phyloP scores from a whole-genome alignment of 2,329 filamentous ascomycete genomes.

The Aureobasidium namibiae region DNA sequence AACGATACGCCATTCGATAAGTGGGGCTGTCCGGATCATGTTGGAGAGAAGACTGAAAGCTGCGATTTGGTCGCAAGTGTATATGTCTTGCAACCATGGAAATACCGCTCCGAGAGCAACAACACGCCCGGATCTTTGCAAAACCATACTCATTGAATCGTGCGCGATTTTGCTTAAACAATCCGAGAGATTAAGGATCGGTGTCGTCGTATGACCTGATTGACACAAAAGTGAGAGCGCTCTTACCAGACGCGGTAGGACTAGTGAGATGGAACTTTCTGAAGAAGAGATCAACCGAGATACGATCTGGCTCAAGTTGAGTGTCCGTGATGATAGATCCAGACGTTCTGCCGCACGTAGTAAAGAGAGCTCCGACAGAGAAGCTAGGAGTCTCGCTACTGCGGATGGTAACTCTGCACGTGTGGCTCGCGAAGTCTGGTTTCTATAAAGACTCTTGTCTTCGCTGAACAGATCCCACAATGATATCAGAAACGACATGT shows the following conservation, averaged over 20 bases:
- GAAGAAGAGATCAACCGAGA: conserved; percentile 21
- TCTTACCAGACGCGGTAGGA: conserved; percentile 19
- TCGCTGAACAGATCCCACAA: neutral
- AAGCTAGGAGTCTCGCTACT: conserved; percentile 17
- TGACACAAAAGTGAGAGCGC: conserved; percentile 17
- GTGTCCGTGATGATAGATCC: neutral
- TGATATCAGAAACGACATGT: conserved; percentile 23
- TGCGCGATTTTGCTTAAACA: conserved; percentile 28
- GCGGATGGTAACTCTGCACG: conserved; percentile 24
- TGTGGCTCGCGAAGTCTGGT: conserved; percentile 14
- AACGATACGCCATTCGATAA: conserved; percentile 38
- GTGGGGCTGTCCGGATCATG: conserved; percentile 19
- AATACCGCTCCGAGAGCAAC: conserved; percentile 34
- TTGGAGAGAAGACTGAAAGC: neutral
- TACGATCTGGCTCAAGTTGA: neutral
- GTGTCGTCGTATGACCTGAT: neutral
- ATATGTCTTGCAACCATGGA: conserved; percentile 19
- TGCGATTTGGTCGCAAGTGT: neutral
- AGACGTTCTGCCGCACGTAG: neutral
- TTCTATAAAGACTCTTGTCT: neutral
- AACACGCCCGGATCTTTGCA: conserved; percentile 34
- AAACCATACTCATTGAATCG: conserved; percentile 32
- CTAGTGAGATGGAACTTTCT: conserved; percentile 20
- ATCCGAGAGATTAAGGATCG: conserved; percentile 13
- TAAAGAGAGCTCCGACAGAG: conserved; percentile 17